phyloP scores from a whole-genome alignment of 805 yeast genomes.

The Ogataea glucozyma region DNA sequence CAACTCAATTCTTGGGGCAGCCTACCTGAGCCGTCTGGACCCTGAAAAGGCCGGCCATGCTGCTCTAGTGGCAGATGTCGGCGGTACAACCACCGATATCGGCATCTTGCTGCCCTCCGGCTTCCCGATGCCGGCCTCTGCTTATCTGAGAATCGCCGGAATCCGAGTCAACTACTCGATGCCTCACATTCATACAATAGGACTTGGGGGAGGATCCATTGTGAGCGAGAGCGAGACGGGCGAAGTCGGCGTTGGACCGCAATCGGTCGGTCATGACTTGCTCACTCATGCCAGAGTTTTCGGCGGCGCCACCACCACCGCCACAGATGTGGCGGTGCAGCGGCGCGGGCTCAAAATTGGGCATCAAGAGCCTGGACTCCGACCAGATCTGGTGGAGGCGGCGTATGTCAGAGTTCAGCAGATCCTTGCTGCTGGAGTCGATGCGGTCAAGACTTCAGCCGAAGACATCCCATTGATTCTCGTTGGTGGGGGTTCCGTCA shows the following conservation, averaged over 20 bases:
- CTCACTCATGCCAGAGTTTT: slow-evolving; percentile 36
- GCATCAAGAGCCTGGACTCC: slow-evolving; percentile 12
- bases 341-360: slow-evolving; percentile 31
- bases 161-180: slow-evolving; percentile 49
- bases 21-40: slow-evolving; percentile 37
- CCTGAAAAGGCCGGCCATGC: slow-evolving; percentile 29
- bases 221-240: slow-evolving; percentile 31
- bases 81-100: slow-evolving; percentile 52
- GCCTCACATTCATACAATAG: slow-evolving; percentile 50
- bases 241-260: slow-evolving; percentile 43
- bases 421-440: slow-evolving; percentile 7
- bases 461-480: slow-evolving; percentile 39
- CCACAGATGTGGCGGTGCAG: slow-evolving; percentile 43
- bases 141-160: slow-evolving; percentile 44
- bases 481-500: slow-evolving; percentile 53
- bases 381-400: neutral
- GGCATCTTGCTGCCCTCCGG: slow-evolving; percentile 46
- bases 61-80: slow-evolving; percentile 43
- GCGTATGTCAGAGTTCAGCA: slow-evolving; percentile 8
- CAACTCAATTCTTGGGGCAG: slow-evolving; percentile 48
- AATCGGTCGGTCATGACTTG: slow-evolving; percentile 46
- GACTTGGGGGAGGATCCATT: slow-evolving; percentile 51
- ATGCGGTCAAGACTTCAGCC: slow-evolving; percentile 12
- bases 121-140: slow-evolving; percentile 46
- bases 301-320: slow-evolving; percentile 43